Conservation (phyloP, 768 basidiomycete genomes). For the Glaciozyma antarctica region DNA sequence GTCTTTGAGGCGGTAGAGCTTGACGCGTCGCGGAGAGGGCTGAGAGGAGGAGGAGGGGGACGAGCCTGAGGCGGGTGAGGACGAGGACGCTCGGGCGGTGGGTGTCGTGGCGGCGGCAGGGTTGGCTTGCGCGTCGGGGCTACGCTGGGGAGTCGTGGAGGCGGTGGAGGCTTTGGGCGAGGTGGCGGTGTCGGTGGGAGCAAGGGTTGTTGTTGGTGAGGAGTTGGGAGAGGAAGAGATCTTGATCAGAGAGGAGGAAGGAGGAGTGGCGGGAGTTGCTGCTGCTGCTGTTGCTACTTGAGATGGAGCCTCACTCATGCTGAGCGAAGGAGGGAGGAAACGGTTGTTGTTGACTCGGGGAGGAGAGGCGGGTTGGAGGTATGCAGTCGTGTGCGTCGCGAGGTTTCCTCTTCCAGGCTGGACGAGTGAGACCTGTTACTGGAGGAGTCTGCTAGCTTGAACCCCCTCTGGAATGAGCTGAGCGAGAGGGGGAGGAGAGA, state of each 20-base stretch:
- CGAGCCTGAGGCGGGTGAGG: neutral
- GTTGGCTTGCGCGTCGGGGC: neutral
- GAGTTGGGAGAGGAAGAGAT: neutral
- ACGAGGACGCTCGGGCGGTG: conserved; percentile 2
- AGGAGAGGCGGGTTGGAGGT: no score
- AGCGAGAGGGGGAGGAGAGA: no score
- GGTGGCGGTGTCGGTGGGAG: neutral
- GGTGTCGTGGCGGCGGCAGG: conserved; percentile 3
- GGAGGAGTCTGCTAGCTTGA: no score
- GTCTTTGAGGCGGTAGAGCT: conserved; percentile 92
- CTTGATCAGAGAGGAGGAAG: neutral
- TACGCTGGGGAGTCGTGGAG: neutral
- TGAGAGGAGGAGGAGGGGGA: neutral
- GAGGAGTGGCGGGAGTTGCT: neutral
- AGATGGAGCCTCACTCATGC: neutral
- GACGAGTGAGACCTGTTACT: no score
- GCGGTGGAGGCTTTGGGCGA: neutral
- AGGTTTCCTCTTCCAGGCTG: no score
- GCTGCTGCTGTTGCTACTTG: neutral
- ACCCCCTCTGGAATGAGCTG: no score
- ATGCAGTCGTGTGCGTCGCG: no score
- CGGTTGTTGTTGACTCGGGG: no score
- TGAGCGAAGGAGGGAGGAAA: no score
- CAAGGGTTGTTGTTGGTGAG: neutral
- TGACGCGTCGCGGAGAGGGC: conserved; percentile 19